Conservation (phyloP, 1,284 basidiomycete genomes). For the Sphaerobolus stellatus region DNA sequence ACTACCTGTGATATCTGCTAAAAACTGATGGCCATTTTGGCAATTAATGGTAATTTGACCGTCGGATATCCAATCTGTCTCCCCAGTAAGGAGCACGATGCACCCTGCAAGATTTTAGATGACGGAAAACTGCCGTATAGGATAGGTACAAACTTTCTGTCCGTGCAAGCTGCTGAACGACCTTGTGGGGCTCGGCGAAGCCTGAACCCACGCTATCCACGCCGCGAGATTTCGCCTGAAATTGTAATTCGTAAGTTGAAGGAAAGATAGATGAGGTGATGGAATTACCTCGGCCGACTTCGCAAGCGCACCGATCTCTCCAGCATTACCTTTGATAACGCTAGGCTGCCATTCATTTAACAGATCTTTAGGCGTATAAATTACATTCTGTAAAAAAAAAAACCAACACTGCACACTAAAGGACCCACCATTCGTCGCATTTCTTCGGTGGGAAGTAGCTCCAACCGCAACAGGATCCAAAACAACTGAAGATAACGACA, state of each 20-base stretch:
- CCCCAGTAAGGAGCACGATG: conserved; percentile 82
- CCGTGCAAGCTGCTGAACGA: conserved; percentile 72
- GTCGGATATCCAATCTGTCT: conserved; percentile 85
- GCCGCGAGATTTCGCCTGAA: conserved; percentile 74
- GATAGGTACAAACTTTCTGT: conserved; percentile 62
- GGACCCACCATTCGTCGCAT: conserved; percentile 49
- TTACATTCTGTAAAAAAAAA: conserved; percentile 3
- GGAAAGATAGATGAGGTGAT: not conserved
- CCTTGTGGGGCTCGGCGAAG: conserved; percentile 70
- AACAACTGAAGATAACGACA: conserved; percentile 44
- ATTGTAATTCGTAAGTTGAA: conserved; percentile 1
- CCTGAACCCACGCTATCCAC: conserved; percentile 83
- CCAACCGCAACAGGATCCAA: conserved; percentile 96
- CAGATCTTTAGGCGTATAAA: conserved; percentile 48
- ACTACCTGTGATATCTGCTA: conserved; percentile 84
- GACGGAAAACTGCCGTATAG: conserved; percentile 7
- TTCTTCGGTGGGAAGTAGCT: conserved; percentile 72
- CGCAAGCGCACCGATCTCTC: conserved; percentile 80
- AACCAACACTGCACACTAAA: not conserved
- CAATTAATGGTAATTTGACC: conserved; percentile 68
- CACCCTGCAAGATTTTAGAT: conserved; percentile 50
- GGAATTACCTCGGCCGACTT: conserved; percentile 66
- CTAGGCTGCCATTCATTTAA: conserved; percentile 85
- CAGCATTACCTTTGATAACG: conserved; percentile 95
- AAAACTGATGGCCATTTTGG: conserved; percentile 74